Conservation (phyloP, 768 basidiomycete genomes). For the Rhizopogon vinicolor region DNA sequence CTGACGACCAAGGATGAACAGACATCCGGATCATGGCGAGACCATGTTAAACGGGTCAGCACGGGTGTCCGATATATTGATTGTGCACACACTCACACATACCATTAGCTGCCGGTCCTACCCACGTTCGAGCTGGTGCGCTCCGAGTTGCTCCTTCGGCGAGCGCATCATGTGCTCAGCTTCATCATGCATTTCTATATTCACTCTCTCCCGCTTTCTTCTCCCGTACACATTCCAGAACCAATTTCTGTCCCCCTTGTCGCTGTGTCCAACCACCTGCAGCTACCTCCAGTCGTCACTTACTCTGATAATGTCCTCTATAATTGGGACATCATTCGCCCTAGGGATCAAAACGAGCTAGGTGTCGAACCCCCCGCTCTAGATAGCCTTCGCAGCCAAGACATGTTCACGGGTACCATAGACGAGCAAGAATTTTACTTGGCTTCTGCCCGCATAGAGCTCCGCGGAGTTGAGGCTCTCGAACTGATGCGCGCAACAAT, state of each 20-base stretch:
- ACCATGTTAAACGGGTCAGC: constrained; percentile 43
- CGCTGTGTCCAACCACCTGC: constrained; percentile 61
- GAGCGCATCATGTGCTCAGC: constrained; percentile 70
- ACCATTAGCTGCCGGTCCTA: constrained; percentile 49
- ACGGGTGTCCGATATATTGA: not conserved
- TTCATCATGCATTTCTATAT: constrained; percentile 78
- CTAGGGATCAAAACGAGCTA: constrained; percentile 22
- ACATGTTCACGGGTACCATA: constrained; percentile 70
- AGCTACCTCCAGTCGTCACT: constrained; percentile 83
- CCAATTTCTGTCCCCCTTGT: constrained; percentile 73
- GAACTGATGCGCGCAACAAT: constrained; percentile 79
- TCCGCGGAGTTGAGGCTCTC: constrained; percentile 81
- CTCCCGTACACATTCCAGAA: constrained; percentile 59
- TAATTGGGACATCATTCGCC: constrained; percentile 55
- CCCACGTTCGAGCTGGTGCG: constrained; percentile 38
- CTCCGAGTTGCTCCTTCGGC: constrained; percentile 55
- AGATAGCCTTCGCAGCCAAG: constrained; percentile 59
- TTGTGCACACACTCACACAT: constrained; percentile 2
- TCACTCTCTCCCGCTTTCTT: constrained; percentile 52
- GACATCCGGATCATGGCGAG: constrained; percentile 51
- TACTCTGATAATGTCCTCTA: constrained; percentile 92
- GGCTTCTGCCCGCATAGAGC: constrained; percentile 80
- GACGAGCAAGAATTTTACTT: constrained; percentile 91
- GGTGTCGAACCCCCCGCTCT: constrained; percentile 27
- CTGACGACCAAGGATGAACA: constrained; percentile 31